phyloP scores from a whole-genome alignment of 2,329 filamentous ascomycete species.

The Rutstroemia sp. region DNA sequence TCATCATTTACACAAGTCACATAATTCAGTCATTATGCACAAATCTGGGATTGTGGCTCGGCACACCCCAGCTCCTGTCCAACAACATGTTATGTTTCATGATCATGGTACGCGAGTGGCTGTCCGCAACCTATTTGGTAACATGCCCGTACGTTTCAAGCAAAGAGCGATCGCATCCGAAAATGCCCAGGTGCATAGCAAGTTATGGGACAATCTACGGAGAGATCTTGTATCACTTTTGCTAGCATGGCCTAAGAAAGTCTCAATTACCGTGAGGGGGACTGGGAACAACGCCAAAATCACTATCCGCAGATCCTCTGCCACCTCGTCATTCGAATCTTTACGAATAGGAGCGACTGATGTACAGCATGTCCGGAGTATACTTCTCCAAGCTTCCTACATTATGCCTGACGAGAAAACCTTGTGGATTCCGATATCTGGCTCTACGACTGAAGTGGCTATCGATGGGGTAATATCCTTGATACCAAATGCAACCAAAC shows the following conservation, averaged over 20 bases:
- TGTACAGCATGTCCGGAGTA: slow-evolving; percentile 33
- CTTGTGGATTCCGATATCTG: slow-evolving; percentile 66
- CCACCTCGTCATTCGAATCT: background rate
- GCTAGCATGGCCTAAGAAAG: slow-evolving; percentile 56
- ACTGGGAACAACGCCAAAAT: slow-evolving; percentile 17
- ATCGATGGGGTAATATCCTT: slow-evolving; percentile 67
- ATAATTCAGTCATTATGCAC: slow-evolving; percentile 62
- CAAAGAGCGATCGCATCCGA: slow-evolving; percentile 54
- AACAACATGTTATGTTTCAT: slow-evolving; percentile 47
- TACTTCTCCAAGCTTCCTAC: slow-evolving; percentile 61
- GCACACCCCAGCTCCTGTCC: slow-evolving; percentile 50
- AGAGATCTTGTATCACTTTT: slow-evolving; percentile 52
- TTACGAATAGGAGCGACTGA: slow-evolving; percentile 4
- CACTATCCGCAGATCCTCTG: slow-evolving; percentile 16
- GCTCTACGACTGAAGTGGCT: slow-evolving; percentile 51
- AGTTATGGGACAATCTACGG: slow-evolving; percentile 47
- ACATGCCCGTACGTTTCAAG: slow-evolving; percentile 84
- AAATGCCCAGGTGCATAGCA: slow-evolving; percentile 41
- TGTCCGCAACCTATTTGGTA: slow-evolving; percentile 78
- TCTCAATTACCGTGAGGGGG: slow-evolving; percentile 54
- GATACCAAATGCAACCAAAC: slow-evolving; percentile 61
- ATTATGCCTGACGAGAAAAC: slow-evolving; percentile 43
- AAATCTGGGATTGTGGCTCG: slow-evolving; percentile 59
- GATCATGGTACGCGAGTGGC: slow-evolving; percentile 67
- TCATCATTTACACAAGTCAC: slow-evolving; percentile 49